Percentiles rank a stretch among this genome's conserved stretches.
Conservation (phyloP, 495 filamentous ascomycete genomes). For the Penicillium herquei region DNA sequence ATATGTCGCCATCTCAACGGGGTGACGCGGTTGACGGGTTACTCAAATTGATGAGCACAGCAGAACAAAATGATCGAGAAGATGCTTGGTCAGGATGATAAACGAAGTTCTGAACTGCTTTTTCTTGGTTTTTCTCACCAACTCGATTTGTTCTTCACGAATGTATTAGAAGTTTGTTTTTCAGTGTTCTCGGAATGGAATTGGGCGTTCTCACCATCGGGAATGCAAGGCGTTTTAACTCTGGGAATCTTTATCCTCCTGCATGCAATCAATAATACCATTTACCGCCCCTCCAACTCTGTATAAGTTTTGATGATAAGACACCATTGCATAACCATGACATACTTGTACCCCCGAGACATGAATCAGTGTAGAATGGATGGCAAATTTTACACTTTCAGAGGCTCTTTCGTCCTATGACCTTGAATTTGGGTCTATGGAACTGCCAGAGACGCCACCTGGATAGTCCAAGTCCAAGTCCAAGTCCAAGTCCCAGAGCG, state of each 20-base stretch:
- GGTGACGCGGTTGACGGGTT: conserved; percentile 44
- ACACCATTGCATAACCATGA: background rate
- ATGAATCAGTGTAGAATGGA: background rate
- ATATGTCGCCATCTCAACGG: conserved; percentile 30
- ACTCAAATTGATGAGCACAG: conserved; percentile 41
- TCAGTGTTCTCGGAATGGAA: background rate
- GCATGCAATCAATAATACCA: conserved; percentile 28
- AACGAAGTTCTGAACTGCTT: background rate
- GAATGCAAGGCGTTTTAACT: conserved; percentile 12
- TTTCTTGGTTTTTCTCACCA: background rate
- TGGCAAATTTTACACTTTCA: background rate
- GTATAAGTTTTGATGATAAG: too few species aligned
- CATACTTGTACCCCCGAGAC: background rate
- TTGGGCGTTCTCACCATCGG: conserved; percentile 11
- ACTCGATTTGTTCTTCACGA: background rate
- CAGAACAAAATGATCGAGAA: conserved; percentile 18
- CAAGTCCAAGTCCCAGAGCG: too few species aligned
- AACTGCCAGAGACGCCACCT: too few species aligned
- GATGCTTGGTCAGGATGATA: conserved; percentile 22
- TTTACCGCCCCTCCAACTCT: conserved; percentile 7
- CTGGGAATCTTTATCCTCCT: conserved; percentile 9
- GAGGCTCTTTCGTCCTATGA: too few species aligned
- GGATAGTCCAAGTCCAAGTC: too few species aligned
- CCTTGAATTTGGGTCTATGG: too few species aligned
- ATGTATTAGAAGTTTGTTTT: background rate